phyloP scores from a whole-genome alignment of 1,284 basidiomycete genomes.

The Apiotrichum porosum region DNA sequence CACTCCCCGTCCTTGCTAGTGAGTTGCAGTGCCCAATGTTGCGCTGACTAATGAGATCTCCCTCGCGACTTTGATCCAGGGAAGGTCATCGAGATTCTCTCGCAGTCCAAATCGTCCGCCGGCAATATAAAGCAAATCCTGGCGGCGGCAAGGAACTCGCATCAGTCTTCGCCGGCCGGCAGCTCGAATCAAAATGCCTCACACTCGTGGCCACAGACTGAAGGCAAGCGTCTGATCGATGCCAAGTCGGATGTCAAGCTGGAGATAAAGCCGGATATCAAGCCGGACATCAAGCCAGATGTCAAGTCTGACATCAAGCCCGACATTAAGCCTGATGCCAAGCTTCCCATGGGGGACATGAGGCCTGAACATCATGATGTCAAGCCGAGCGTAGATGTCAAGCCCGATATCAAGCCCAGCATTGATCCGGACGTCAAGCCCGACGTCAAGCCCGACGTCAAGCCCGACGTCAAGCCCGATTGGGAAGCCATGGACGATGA shows the following conservation, averaged over 20 bases:
- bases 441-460: not conserved
- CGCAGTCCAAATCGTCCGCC: no score
- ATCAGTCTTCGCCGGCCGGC: no score
- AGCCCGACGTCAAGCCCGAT: not conserved
- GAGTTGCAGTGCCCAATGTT: not conserved
- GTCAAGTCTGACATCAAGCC: not conserved
- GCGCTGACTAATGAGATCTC: not conserved
- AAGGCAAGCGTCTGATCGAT: no score
- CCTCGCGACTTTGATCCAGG: not conserved
- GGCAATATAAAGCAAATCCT: no score
- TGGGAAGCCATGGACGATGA: not conserved
- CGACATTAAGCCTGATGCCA: not conserved
- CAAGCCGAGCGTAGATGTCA: not conserved
- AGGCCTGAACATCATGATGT: not conserved
- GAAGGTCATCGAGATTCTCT: not conserved
- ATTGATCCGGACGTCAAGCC: not conserved
- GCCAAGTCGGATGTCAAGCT: not conserved
- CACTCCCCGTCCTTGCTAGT: constrained; percentile 29
- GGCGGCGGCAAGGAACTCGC: no score
- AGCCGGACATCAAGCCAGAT: not conserved
- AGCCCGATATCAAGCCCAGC: not conserved
- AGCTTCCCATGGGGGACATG: not conserved
- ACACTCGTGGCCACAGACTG: not conserved
- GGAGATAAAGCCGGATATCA: not conserved
- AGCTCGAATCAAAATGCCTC: no score